Evolutionary conservation across 192 early-diverging fungal genomes (phyloP), one percentile per base, ranked within the genome.

Genomic region (Geranomyces michiganensis): DNA sequence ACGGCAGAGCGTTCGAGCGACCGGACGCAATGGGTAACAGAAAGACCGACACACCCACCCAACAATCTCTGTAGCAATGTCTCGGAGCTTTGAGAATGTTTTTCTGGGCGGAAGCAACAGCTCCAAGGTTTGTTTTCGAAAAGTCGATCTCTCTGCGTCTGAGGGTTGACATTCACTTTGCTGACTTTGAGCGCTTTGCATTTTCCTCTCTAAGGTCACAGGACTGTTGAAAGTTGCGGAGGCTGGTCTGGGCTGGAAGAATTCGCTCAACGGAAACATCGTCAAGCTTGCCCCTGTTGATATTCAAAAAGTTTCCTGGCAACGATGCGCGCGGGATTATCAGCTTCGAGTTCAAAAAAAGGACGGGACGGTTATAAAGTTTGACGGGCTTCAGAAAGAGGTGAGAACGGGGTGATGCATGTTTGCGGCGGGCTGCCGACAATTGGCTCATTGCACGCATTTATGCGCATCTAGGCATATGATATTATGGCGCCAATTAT

Each of bases 301-400:
- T 56, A 81, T 96, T 58, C 86, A 68, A 13, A 67, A 75, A 51
- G 33, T 79, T 12, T 51, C 51, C 26, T 80, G 92, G 75, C 76
- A 90, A 44, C 86, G 89, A 61, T 94, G 92, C 89, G 94, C 95
- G 14, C 87, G 93, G 61, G 92, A 92, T 33, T 96, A 89, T 73
- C 88, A 94, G 65, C 80, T 97, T 49, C 82, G 92, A 33, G 82
- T 99, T 55, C 81, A 84, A 49, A 78, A 87, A 31, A 91, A 90
- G 43, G 90, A 91, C 71, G 91, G 91, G 21, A 81, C 74, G 2
- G 79, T 92, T 33, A 79, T 87, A 56, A 95, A 92, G 80, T 94
- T 99, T 80, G 95, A 97, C 82, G 93, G 93, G 17, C 96, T 99
- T 68, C 78, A 81, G 14, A 77, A 79, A 56, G 92, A 94, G 67